phyloP scores from a whole-genome alignment of 352 stramenopile species.

The Phytophthora pisi region DNA sequence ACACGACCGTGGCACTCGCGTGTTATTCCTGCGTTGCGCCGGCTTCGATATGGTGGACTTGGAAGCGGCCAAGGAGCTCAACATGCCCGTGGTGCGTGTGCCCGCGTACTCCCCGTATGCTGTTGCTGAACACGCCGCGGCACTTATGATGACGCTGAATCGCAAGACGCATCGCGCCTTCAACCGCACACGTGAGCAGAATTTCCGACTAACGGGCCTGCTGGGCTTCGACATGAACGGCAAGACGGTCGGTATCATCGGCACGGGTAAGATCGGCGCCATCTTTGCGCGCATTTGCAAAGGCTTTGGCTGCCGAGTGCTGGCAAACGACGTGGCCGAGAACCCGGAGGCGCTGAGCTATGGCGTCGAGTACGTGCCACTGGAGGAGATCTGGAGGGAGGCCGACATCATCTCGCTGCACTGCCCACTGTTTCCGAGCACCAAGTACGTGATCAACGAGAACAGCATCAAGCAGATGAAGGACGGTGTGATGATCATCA shows the following conservation, averaged over 20 bases:
- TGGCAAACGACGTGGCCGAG: conserved; percentile 71
- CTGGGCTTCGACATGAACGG: conserved; percentile 71
- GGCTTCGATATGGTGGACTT: conserved; percentile 85
- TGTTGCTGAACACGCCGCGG: conserved; percentile 78
- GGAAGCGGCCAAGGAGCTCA: conserved; percentile 58
- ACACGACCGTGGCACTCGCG: conserved; percentile 51
- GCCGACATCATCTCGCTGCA: conserved; percentile 89
- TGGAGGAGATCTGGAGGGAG: conserved; percentile 60
- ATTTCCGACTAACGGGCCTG: conserved; percentile 69
- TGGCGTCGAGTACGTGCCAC: conserved; percentile 41
- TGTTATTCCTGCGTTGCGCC: conserved; percentile 74
- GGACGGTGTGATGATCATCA: conserved; percentile 90
- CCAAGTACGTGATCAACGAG: conserved; percentile 85
- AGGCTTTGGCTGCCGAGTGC: conserved; percentile 49
- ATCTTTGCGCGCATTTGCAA: conserved; percentile 55
- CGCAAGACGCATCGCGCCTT: conserved; percentile 78
- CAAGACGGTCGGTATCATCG: conserved; percentile 76
- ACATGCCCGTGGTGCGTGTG: conserved; percentile 64
- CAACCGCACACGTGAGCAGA: conserved; percentile 76
- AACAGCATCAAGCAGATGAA: conserved; percentile 89
- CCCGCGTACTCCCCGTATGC: conserved; percentile 82
- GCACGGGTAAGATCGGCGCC: conserved; percentile 60
- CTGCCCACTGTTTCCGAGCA: conserved; percentile 83
- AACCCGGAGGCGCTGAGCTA: conserved; percentile 50
- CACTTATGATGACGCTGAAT: conserved; percentile 84